Conservation (phyloP, 495 filamentous ascomycete species). For the Neurospora discreta region DNA sequence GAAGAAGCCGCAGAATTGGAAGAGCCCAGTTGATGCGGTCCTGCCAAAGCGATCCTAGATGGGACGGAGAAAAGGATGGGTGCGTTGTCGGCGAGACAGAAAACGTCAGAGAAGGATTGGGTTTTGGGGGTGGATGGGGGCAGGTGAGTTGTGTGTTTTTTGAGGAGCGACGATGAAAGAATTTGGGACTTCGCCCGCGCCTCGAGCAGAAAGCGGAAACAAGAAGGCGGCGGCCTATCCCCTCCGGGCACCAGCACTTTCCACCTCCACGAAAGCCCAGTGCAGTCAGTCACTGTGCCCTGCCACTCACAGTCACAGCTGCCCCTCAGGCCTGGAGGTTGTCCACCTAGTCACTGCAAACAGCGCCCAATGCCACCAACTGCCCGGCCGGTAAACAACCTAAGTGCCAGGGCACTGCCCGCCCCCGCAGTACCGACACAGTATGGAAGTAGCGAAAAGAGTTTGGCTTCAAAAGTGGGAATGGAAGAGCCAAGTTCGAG, state of each 20-base stretch:
- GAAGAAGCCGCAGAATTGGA: slow-evolving; percentile 41
- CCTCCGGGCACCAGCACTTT: not conserved
- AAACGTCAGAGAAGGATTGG: slow-evolving; percentile 17
- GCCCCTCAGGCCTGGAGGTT: not conserved
- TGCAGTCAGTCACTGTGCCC: not conserved
- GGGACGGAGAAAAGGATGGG: not conserved
- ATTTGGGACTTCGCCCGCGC: slow-evolving; percentile 10
- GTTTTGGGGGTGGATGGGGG: slow-evolving; percentile 18
- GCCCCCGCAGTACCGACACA: too few relatives aligned
- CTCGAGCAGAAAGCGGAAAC: slow-evolving; percentile 21
- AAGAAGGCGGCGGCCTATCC: slow-evolving; percentile 6
- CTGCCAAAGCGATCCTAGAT: not conserved
- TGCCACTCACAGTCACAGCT: not conserved
- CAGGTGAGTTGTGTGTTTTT: slow-evolving; percentile 17
- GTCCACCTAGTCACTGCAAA: not conserved
- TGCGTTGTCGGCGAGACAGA: not conserved
- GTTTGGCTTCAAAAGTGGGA: not conserved
- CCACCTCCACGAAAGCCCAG: not conserved
- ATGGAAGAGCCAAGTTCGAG: not conserved
- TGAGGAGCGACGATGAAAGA: slow-evolving; percentile 27
- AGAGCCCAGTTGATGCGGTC: slow-evolving; percentile 22
- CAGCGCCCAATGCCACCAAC: not conserved
- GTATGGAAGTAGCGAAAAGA: not conserved
- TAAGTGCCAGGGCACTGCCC: not conserved
- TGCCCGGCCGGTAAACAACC: not conserved